These are phyloP conservation scores for Flaveria ramosissima DNA, from an alignment of 129 eudicot species.

Conservation along the genomic window DNA sequence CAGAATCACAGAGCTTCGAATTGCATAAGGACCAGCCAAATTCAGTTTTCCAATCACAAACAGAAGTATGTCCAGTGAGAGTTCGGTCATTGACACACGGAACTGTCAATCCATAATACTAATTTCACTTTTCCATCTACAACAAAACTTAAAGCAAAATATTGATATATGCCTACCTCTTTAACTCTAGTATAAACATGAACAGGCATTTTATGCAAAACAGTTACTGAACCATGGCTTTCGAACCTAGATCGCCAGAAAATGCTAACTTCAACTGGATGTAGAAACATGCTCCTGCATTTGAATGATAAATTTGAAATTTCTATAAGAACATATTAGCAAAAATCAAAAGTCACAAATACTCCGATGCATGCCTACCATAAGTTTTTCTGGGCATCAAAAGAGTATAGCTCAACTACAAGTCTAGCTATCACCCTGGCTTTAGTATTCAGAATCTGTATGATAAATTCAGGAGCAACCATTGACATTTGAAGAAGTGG, in stretches of 20 bases:
- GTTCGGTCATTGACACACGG: conserved; percentile 67
- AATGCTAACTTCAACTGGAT: conserved; percentile 63
- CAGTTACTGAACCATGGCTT: conserved; percentile 43
- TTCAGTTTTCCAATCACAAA: conserved; percentile 74
- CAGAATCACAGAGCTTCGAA: conserved; percentile 63
- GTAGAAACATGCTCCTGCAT: conserved; percentile 74
- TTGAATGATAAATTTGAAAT: conserved; percentile 17
- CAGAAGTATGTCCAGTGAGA: conserved; percentile 77
- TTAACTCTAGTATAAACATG: conserved; percentile 63
- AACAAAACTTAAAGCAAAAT: conserved; percentile 13
- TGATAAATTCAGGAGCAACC: conserved; percentile 45
- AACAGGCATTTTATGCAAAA: conserved; percentile 46
- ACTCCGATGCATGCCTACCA: conserved; percentile 50
- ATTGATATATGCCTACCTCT: conserved; percentile 52
- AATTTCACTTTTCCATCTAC: conserved; percentile 14
- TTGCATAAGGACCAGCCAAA: conserved; percentile 93
- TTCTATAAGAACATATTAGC: conserved; percentile 7
- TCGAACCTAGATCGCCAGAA: conserved; percentile 60
- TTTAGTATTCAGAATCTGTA: conserved; percentile 62
- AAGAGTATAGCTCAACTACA: conserved; percentile 49
- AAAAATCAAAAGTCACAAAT: conserved; percentile 2
- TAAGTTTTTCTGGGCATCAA: conserved; percentile 68
- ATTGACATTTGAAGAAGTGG: conserved; percentile 74
- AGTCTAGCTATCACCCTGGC: conserved; percentile 67
- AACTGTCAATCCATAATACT: conserved; percentile 55